These are phyloP conservation scores for Dinochytrium kinnereticum DNA, from an alignment of 371 early-diverging fungal species.

Conservation along the genomic window DNA sequence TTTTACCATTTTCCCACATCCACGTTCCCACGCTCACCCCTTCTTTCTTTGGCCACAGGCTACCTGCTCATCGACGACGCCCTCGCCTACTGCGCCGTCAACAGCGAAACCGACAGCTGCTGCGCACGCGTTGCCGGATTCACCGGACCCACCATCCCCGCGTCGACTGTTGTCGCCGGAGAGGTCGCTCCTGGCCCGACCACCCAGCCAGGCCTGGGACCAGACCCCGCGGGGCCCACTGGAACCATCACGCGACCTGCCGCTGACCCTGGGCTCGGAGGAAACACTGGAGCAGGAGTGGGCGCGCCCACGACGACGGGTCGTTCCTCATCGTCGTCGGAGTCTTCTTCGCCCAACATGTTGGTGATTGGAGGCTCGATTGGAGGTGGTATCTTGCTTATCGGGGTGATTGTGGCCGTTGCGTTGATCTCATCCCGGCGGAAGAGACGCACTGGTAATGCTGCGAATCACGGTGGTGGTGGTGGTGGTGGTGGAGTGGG, in stretches of 20 bases:
- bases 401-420: neutral
- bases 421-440: neutral
- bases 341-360: neutral
- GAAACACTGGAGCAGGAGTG: neutral
- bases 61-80: neutral
- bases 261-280: neutral
- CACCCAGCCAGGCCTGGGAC: neutral
- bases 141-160: slow-evolving; percentile 11
- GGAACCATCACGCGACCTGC: neutral
- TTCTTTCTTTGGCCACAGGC: neutral
- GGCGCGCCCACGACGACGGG: neutral
- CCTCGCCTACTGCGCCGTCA: slow-evolving; percentile 7
- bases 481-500: neutral
- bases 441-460: neutral
- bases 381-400: neutral
- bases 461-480: neutral
- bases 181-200: neutral
- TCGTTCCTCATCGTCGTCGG: neutral
- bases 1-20: neutral
- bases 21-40: neutral
- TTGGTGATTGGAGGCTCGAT: neutral
- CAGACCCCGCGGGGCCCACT: neutral
- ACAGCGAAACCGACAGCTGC: slow-evolving; percentile 8
- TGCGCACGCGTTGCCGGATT: slow-evolving; percentile 3
- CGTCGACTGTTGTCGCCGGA: slow-evolving; percentile 1